Conservation (phyloP, 306 rosid genomes). For the Gleditsia sinensis region DNA sequence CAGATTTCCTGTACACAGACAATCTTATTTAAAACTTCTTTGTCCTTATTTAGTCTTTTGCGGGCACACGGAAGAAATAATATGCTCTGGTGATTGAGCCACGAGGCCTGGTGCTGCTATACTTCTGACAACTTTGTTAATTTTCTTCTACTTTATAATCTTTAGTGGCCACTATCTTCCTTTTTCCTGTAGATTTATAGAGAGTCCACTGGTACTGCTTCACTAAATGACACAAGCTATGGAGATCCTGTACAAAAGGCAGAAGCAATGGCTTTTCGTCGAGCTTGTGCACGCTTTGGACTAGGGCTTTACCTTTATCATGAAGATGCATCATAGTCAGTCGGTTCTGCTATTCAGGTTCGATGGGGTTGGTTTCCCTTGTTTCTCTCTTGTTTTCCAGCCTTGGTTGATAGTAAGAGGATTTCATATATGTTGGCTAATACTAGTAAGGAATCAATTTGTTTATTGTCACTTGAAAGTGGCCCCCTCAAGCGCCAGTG, state of each 20-base stretch:
- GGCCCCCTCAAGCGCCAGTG: constrained; percentile 8
- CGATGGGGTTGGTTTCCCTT: neutral
- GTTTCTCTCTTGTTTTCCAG: constrained; percentile 8
- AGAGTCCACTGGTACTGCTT: constrained; percentile 85
- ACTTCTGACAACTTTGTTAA: neutral
- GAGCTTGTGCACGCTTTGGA: constrained; percentile 91
- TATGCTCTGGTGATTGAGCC: neutral
- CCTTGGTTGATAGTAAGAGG: neutral
- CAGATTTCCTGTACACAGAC: neutral
- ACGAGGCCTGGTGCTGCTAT: neutral
- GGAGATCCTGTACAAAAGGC: constrained; percentile 94
- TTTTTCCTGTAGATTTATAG: constrained; percentile 59
- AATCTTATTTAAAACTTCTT: neutral
- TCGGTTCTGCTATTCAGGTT: constrained; percentile 28
- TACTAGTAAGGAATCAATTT: constrained; percentile 30
- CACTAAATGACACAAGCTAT: constrained; percentile 61
- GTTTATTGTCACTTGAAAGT: constrained; percentile 26
- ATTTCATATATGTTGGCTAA: constrained; percentile 13
- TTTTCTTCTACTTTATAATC: neutral
- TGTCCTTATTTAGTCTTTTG: constrained; percentile 16
- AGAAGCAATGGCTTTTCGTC: constrained; percentile 94
- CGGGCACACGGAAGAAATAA: neutral
- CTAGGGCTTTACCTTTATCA: constrained; percentile 88
- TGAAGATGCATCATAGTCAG: constrained; percentile 56
- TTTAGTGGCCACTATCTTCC: neutral